These are phyloP conservation scores for Penicillium sp. DNA, from an alignment of 2,329 filamentous ascomycete species.

Conservation along the genomic window DNA sequence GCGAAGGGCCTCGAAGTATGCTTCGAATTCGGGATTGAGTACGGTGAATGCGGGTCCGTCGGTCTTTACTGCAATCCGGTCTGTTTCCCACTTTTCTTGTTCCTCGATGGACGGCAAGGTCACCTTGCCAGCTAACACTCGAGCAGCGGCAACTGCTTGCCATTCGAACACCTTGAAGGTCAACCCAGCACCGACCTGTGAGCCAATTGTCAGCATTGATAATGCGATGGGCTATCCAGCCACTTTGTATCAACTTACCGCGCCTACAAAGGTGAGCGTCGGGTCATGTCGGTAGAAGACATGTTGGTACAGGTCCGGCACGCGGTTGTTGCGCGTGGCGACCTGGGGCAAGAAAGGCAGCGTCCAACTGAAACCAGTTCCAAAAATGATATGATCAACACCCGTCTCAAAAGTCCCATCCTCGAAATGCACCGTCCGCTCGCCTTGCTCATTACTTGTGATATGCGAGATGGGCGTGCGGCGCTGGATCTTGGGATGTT, in stretches of 20 bases:
- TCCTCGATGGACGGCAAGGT: slow-evolving; percentile 52
- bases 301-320: slow-evolving; percentile 40
- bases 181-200: slow-evolving; percentile 44
- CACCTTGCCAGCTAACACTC: slow-evolving; percentile 59
- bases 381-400: slow-evolving; percentile 66
- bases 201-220: slow-evolving; percentile 12
- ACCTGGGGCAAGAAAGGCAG: slow-evolving; percentile 62
- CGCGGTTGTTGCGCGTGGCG: slow-evolving; percentile 33
- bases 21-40: slow-evolving; percentile 63
- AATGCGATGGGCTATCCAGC: too few relatives aligned
- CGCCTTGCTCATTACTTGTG: slow-evolving; percentile 44
- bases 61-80: slow-evolving; percentile 56
- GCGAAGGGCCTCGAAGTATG: slow-evolving; percentile 62
- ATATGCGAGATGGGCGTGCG: slow-evolving; percentile 32
- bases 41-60: slow-evolving; percentile 61
- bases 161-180: slow-evolving; percentile 72
- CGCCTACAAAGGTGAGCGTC: slow-evolving; percentile 41
- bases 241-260: slow-evolving; percentile 38
- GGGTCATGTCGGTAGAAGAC: slow-evolving; percentile 39
- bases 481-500: slow-evolving; percentile 53
- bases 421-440: slow-evolving; percentile 55
- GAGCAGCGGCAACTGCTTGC: slow-evolving; percentile 65
- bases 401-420: slow-evolving; percentile 56
- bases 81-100: slow-evolving; percentile 59
- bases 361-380: slow-evolving; percentile 67